Percentiles rank a stretch among this genome's conserved stretches.
phyloP scores from a whole-genome alignment of 129 eudicot genomes.

The Artemisia argyi region DNA sequence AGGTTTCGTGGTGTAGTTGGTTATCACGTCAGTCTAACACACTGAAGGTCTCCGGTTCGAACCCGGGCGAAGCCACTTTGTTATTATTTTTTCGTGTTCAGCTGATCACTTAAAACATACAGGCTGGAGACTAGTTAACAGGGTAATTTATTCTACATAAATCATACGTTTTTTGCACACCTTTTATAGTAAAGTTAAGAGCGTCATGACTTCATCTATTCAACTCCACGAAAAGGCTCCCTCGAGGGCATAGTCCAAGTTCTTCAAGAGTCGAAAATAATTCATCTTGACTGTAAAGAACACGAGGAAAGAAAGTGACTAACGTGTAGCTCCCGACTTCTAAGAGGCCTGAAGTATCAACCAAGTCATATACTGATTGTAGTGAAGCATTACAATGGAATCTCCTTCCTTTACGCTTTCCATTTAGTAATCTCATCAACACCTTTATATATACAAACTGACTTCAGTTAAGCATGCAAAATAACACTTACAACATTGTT shows the following conservation, averaged over 20 bases:
- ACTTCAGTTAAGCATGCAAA: too few species aligned
- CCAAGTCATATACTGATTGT: slow-evolving; percentile 73
- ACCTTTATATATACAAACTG: slow-evolving; percentile 36
- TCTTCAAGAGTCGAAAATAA: slow-evolving; percentile 57
- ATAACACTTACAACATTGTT: too few species aligned
- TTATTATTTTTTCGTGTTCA: too few species aligned
- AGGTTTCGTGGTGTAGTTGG: too few species aligned
- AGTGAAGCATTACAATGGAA: slow-evolving; percentile 51
- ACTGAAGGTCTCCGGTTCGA: slow-evolving; percentile 86
- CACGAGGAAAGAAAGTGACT: slow-evolving; percentile 80
- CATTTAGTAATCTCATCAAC: slow-evolving; percentile 78
- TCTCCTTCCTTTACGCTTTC: slow-evolving; percentile 72
- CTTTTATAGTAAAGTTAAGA: neutral
- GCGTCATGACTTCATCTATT: slow-evolving; percentile 24
- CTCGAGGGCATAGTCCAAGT: slow-evolving; percentile 79
- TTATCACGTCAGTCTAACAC: too few species aligned
- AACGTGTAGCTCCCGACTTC: slow-evolving; percentile 57
- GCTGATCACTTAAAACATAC: too few species aligned
- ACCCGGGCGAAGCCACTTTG: slow-evolving; percentile 64
- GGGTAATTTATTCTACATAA: too few species aligned
- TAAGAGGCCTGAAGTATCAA: slow-evolving; percentile 76
- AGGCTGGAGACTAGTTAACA: too few species aligned
- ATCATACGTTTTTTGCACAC: too few species aligned
- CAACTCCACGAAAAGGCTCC: slow-evolving; percentile 80
- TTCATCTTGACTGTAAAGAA: slow-evolving; percentile 58